Percentiles rank a stretch among this genome's conserved stretches.
Conservation (phyloP, 202 grass and related monocot genomes). For the Musa balbisiana region DNA sequence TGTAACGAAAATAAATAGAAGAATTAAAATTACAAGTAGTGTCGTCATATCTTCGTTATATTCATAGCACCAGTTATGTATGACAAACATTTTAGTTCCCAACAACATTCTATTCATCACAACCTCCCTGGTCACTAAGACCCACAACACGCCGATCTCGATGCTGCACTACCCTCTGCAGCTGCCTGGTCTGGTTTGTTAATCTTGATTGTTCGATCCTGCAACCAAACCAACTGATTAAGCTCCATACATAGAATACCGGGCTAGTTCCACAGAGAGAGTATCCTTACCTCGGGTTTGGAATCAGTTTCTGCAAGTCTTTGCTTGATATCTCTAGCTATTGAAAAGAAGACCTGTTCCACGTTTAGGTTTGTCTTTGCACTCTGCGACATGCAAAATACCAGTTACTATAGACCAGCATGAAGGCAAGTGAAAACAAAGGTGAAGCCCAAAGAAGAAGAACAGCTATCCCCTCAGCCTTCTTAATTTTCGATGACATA, state of each 20-base stretch:
- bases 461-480: no score
- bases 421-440: neutral
- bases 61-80: conserved; percentile 51
- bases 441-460: no score
- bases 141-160: conserved; percentile 65
- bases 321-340: conserved; percentile 94
- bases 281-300: conserved; percentile 59
- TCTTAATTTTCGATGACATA: neutral
- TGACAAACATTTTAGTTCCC: conserved; percentile 64
- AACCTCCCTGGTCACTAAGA: conserved; percentile 35
- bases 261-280: neutral
- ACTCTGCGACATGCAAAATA: conserved; percentile 44
- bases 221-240: conserved; percentile 5
- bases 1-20: no score
- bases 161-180: conserved; percentile 30
- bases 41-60: conserved; percentile 38
- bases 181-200: conserved; percentile 66
- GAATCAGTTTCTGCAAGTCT: conserved; percentile 81
- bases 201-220: conserved; percentile 90
- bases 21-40: conserved; percentile 12
- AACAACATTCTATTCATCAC: conserved; percentile 49
- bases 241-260: neutral
- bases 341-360: conserved; percentile 96
- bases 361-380: conserved; percentile 97
- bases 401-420: neutral